phyloP scores from a whole-genome alignment of 805 yeast species.

The Torulaspora indica region DNA sequence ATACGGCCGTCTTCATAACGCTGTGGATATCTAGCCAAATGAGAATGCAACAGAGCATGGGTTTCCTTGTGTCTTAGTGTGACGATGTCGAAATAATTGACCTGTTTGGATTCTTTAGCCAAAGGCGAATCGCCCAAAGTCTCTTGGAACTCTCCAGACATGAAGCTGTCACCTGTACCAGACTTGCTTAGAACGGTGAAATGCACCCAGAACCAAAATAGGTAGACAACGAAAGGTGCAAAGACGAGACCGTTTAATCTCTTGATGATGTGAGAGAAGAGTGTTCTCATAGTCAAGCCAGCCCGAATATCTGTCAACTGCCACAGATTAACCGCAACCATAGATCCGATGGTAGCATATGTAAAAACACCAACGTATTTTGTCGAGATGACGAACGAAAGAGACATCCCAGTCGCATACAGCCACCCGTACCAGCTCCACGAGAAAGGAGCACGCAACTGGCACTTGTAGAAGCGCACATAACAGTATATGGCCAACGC shows the following conservation, averaged over 20 bases:
- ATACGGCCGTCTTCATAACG: conserved; percentile 96
- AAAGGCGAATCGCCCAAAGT: conserved; percentile 79
- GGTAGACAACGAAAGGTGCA: conserved; percentile 74
- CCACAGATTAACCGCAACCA: conserved; percentile 87
- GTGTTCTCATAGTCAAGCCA: conserved; percentile 54
- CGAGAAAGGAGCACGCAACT: conserved; percentile 62
- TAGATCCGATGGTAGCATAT: conserved; percentile 78
- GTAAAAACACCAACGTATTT: conserved; percentile 96
- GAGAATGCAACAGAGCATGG: conserved; percentile 78
- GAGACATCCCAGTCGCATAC: conserved; percentile 70
- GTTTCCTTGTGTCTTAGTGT: conserved; percentile 81
- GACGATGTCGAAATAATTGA: conserved; percentile 70
- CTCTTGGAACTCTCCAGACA: conserved; percentile 95
- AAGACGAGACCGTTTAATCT: conserved; percentile 68
- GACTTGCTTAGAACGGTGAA: conserved; percentile 75
- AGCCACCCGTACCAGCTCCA: conserved; percentile 86
- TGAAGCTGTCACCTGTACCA: conserved; percentile 93
- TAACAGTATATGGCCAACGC: conserved; percentile 76
- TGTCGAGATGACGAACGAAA: conserved; percentile 90
- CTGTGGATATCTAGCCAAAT: conserved; percentile 67
- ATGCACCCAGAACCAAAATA: conserved; percentile 90
- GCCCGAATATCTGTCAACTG: conserved; percentile 64
- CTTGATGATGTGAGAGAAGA: conserved; percentile 66
- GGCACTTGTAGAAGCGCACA: conserved; percentile 67
- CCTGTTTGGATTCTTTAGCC: conserved; percentile 62